A percentile compares a stretch with the other conserved stretches of the same genome.
Conservation (phyloP, 139 green algal species). For the Chlorella vulgaris region DNA sequence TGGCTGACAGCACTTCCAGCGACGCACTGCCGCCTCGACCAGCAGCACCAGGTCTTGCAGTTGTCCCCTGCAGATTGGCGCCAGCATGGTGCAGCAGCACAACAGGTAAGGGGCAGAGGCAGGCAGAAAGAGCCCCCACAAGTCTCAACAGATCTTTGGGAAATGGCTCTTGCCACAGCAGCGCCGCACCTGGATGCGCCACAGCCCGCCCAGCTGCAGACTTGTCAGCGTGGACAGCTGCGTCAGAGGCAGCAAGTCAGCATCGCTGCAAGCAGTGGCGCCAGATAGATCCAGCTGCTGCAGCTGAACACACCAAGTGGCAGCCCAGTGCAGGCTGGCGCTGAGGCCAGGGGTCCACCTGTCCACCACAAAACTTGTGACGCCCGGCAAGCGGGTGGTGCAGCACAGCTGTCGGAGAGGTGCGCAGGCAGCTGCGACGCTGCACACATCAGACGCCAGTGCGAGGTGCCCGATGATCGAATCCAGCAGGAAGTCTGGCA, state of each 20-base stretch:
- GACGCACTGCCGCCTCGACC: background rate
- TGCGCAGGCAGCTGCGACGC: background rate
- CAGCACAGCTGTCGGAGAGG: background rate
- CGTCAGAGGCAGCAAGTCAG: slow-evolving; percentile 6
- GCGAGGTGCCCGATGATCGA: background rate
- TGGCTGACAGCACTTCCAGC: background rate
- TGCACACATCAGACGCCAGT: background rate
- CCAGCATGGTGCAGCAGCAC: too few relatives aligned
- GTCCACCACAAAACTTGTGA: background rate
- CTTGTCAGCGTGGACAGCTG: background rate
- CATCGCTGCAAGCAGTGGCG: background rate
- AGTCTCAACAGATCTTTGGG: background rate
- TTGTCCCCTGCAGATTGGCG: too few relatives aligned
- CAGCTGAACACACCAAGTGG: slow-evolving; percentile 8
- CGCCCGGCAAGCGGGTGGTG: background rate
- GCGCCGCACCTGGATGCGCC: slow-evolving; percentile 17
- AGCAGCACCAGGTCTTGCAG: too few relatives aligned
- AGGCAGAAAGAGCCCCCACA: background rate
- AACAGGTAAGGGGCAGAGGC: too few relatives aligned
- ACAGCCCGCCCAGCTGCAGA: slow-evolving; percentile 8
- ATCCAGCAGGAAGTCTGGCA: background rate
- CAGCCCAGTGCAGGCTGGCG: background rate
- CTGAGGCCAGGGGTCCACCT: background rate
- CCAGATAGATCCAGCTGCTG: background rate
- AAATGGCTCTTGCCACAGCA: too few relatives aligned